Conservation (phyloP, 2,329 filamentous ascomycete genomes). For the Epichloe glyceriae region DNA sequence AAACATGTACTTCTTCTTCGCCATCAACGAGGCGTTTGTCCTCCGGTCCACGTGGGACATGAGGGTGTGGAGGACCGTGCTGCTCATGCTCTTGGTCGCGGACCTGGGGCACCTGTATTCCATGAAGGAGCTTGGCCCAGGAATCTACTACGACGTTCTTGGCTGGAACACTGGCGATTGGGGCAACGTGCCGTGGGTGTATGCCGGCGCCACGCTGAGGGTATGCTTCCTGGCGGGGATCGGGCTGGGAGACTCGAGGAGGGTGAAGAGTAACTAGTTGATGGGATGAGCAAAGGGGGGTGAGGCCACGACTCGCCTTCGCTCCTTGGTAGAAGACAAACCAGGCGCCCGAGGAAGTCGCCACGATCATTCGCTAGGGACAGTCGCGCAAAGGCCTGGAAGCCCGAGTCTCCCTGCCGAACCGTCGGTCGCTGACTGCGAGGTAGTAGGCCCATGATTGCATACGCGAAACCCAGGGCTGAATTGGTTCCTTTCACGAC, state of each 20-base stretch:
- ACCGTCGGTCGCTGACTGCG: no score
- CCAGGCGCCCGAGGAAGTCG: no score
- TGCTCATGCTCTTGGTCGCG: slow-evolving; percentile 57
- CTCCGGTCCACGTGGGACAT: slow-evolving; percentile 56
- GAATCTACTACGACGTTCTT: slow-evolving; percentile 49
- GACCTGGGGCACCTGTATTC: slow-evolving; percentile 65
- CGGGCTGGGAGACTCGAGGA: slow-evolving; percentile 28
- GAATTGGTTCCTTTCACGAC: no score
- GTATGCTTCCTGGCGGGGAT: slow-evolving; percentile 45
- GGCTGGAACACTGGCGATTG: slow-evolving; percentile 55
- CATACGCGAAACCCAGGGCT: no score
- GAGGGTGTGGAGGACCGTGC: slow-evolving; percentile 55
- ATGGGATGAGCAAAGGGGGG: slow-evolving; percentile 2
- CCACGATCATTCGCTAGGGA: no score
- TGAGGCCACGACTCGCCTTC: no score
- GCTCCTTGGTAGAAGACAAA: no score
- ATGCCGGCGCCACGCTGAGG: slow-evolving; percentile 47
- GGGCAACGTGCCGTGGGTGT: slow-evolving; percentile 60
- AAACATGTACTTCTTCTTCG: slow-evolving; percentile 61
- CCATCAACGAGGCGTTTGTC: slow-evolving; percentile 64
- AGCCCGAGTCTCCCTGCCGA: no score
- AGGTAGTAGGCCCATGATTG: no score
- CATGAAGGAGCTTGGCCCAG: slow-evolving; percentile 42
- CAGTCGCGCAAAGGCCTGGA: no score
- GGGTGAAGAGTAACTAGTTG: slow-evolving; percentile 1